phyloP scores from a whole-genome alignment of 345 rosid species.

The Corymbia maculata region DNA sequence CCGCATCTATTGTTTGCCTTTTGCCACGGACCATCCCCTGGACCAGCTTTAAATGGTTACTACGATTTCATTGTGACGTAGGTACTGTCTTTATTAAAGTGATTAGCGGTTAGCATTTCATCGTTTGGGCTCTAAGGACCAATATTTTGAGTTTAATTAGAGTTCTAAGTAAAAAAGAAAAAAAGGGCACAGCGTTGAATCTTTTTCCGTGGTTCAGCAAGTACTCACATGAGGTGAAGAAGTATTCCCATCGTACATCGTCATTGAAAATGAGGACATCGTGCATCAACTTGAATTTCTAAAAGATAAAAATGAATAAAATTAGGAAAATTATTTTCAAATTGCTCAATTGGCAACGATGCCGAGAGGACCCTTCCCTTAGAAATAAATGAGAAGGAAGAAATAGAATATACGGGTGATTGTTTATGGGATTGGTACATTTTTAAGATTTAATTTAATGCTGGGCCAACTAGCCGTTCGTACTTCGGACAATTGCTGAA shows the following conservation, averaged over 20 bases:
- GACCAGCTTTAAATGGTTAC: background rate
- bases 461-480: background rate
- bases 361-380: background rate
- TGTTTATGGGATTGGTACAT: background rate
- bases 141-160: background rate
- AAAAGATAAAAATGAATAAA: background rate
- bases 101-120: background rate
- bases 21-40: background rate
- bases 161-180: background rate
- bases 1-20: background rate
- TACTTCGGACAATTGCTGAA: background rate
- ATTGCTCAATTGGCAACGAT: background rate
- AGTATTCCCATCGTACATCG: background rate
- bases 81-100: background rate
- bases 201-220: background rate
- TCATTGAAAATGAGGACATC: background rate
- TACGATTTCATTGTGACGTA: background rate
- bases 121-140: background rate
- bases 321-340: background rate
- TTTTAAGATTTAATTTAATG: background rate
- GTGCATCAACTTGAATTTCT: background rate
- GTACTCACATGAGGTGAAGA: background rate
- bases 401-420: background rate
- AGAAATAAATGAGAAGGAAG: background rate
- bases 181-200: background rate